A percentile compares a stretch with the other conserved stretches of the same genome.
phyloP scores from a whole-genome alignment of 306 rosid species.

The Castanea crenata region DNA sequence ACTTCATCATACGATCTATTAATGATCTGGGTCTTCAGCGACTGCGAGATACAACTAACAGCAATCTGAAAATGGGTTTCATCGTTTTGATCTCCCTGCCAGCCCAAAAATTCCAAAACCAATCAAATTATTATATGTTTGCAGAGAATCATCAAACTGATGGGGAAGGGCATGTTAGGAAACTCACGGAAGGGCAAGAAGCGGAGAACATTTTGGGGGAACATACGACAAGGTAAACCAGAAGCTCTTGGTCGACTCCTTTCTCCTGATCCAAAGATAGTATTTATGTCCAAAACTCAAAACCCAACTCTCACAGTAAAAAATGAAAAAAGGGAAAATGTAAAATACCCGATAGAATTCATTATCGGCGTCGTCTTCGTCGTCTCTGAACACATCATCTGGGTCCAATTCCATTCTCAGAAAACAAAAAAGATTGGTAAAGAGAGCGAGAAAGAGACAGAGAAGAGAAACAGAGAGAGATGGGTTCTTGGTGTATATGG shows the following conservation, averaged over 20 bases:
- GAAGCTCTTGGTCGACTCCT: conserved; percentile 59
- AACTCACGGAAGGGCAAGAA: conserved; percentile 49
- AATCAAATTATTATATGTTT: no score
- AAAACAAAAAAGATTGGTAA: not conserved
- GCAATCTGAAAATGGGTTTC: conserved; percentile 78
- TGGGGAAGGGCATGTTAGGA: not conserved
- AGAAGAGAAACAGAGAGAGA: no score
- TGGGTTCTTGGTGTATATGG: no score
- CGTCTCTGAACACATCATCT: conserved; percentile 86
- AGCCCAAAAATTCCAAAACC: not conserved
- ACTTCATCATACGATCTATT: conserved; percentile 74
- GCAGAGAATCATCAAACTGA: no score
- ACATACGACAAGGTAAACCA: conserved; percentile 78
- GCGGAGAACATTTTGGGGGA: conserved; percentile 82
- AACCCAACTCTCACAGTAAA: no score
- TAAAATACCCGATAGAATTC: conserved; percentile 39
- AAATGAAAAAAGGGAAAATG: not conserved
- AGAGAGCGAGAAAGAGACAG: not conserved
- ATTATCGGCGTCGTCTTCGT: conserved; percentile 64
- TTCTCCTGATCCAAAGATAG: conserved; percentile 33
- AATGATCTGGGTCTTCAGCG: conserved; percentile 71
- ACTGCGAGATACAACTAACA: conserved; percentile 57
- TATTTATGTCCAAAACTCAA: no score
- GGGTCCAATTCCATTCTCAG: conserved; percentile 63
- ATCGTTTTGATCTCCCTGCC: conserved; percentile 41